Percentiles rank a stretch among this genome's conserved stretches.
Conservation (phyloP, 2,329 filamentous ascomycete genomes). For the Colletotrichum gigasporum region DNA sequence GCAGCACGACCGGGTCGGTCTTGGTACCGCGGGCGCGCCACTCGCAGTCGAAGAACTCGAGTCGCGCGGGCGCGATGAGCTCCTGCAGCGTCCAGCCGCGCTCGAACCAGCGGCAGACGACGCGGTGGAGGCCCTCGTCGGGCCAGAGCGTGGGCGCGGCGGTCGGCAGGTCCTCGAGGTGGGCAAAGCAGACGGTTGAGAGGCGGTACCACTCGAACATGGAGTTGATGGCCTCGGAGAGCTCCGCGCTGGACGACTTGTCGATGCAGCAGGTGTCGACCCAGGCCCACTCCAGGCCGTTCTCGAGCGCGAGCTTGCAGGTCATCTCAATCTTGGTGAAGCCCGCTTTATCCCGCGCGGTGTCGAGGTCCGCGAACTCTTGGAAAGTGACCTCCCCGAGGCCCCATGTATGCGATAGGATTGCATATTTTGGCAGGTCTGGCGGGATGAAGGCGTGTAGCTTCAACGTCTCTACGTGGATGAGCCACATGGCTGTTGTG, state of each 20-base stretch:
- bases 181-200: slow-evolving; percentile 22
- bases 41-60: slow-evolving; percentile 36
- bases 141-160: not conserved
- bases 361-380: slow-evolving; percentile 25
- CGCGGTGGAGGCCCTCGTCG: not conserved
- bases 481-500: slow-evolving; percentile 38
- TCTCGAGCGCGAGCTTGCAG: slow-evolving; percentile 20
- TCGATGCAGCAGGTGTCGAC: slow-evolving; percentile 23
- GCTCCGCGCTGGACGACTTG: slow-evolving; percentile 18
- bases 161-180: slow-evolving; percentile 10
- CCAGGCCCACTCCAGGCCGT: slow-evolving; percentile 18
- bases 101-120: slow-evolving; percentile 6
- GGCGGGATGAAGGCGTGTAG: slow-evolving; percentile 35
- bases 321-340: slow-evolving; percentile 25
- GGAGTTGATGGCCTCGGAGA: too few relatives aligned
- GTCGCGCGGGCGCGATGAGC: slow-evolving; percentile 34
- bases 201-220: slow-evolving; percentile 27
- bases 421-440: slow-evolving; percentile 39
- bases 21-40: slow-evolving; percentile 27
- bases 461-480: slow-evolving; percentile 33
- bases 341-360: not conserved
- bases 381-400: slow-evolving; percentile 40
- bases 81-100: slow-evolving; percentile 27
- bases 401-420: slow-evolving; percentile 48
- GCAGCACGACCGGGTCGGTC: not conserved